A percentile compares a stretch with the other conserved stretches of the same genome.
phyloP scores from a whole-genome alignment of 108 stramenopile genomes.

The Phaeodactylum tricornutum region DNA sequence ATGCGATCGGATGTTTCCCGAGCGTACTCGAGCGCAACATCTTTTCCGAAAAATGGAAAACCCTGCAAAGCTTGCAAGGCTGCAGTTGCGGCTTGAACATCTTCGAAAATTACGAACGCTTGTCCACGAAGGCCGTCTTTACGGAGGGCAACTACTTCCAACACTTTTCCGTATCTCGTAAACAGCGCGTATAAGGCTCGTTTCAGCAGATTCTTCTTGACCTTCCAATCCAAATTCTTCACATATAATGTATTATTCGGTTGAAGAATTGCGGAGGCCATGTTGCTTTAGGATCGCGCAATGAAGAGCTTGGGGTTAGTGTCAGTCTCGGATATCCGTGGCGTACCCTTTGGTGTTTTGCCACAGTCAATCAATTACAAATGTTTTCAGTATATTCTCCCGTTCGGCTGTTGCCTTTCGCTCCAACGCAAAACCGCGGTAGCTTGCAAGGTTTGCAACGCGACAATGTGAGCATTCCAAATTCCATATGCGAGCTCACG shows the following conservation, averaged over 20 bases:
- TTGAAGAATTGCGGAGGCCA: conserved; percentile 18
- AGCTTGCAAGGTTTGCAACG: too few relatives aligned
- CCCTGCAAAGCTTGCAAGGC: conserved; percentile 83
- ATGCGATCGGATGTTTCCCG: conserved; percentile 80
- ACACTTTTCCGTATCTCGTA: conserved; percentile 89
- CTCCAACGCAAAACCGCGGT: too few relatives aligned
- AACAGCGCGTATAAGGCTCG: conserved; percentile 85
- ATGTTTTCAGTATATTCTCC: too few relatives aligned
- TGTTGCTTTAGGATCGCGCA: too few relatives aligned
- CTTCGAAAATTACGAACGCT: conserved; percentile 90
- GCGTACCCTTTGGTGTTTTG: too few relatives aligned
- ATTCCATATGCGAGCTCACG: too few relatives aligned
- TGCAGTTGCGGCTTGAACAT: conserved; percentile 78
- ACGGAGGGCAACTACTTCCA: conserved; percentile 75
- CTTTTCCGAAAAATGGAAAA: conserved; percentile 87
- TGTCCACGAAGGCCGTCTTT: conserved; percentile 79
- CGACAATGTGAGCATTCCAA: too few relatives aligned
- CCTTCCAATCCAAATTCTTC: conserved; percentile 94
- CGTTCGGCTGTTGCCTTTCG: too few relatives aligned
- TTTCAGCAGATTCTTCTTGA: conserved; percentile 89
- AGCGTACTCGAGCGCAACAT: conserved; percentile 79
- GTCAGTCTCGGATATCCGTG: too few relatives aligned
- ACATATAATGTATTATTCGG: conserved; percentile 89
- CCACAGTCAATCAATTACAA: too few relatives aligned
- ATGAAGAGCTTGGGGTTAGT: too few relatives aligned